Conservation (phyloP, 1,284 basidiomycete species). For the Ustilago vetiveriae region DNA sequence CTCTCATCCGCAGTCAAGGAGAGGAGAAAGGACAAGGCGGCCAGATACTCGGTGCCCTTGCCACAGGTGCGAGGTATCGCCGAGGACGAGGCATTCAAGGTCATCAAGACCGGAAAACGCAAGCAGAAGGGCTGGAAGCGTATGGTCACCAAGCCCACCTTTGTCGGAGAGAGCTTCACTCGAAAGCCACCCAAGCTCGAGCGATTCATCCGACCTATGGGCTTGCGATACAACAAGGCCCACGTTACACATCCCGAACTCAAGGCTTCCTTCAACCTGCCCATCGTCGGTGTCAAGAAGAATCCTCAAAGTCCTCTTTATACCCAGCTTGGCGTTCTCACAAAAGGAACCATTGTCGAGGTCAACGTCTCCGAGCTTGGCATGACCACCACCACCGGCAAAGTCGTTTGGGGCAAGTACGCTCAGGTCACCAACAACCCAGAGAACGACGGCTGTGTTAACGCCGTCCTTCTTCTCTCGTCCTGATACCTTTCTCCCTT, state of each 20-base stretch:
- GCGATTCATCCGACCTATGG: conserved; percentile 96
- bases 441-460: conserved; percentile 65
- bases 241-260: conserved; percentile 98
- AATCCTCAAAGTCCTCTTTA: conserved; percentile 99
- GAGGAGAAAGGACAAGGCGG: conserved; percentile 98
- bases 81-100: conserved; percentile 99
- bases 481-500: conserved; percentile 16
- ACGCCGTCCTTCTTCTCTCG: conserved; percentile 60
- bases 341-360: conserved; percentile 97
- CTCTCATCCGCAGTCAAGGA: conserved; percentile 98
- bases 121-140: conserved; percentile 98
- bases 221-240: conserved; percentile 94
- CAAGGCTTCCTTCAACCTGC: conserved; percentile 98
- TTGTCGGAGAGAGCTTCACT: conserved; percentile 97
- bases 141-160: conserved; percentile 99
- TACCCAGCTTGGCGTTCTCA: conserved; percentile 86
- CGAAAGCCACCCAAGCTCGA: conserved; percentile 99
- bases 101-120: conserved; percentile 96
- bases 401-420: conserved; percentile 82
- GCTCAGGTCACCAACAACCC: conserved; percentile 80
- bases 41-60: conserved; percentile 94
- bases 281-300: conserved; percentile 98
- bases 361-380: conserved; percentile 81
- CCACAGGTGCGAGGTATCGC: conserved; percentile 98
- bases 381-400: conserved; percentile 98